Conservation (phyloP, 176 grass and related monocot species). For the Cenchrus purpureus region DNA sequence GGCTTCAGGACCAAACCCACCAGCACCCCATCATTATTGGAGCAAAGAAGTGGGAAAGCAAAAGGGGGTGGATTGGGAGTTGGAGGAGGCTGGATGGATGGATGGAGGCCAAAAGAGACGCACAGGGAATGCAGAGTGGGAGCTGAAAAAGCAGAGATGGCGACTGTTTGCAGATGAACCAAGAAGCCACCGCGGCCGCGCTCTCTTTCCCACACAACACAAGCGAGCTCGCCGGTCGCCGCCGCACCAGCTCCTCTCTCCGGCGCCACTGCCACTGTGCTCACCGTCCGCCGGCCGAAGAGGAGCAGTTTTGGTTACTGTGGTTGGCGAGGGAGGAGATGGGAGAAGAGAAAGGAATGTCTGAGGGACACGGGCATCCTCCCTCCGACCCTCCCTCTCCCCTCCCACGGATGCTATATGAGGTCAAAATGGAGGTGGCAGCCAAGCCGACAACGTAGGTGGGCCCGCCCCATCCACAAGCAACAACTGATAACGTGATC, state of each 20-base stretch:
- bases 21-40: conserved; percentile 47
- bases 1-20: conserved; percentile 50
- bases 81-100: conserved; percentile 13
- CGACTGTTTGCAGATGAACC: conserved; percentile 44
- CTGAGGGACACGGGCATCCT: conserved; percentile 6
- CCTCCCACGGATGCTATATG: conserved; percentile 10
- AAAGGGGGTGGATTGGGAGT: conserved; percentile 35
- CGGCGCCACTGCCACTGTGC: no score
- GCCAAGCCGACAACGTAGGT: conserved; percentile 4
- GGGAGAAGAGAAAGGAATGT: neutral
- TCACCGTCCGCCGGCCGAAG: neutral
- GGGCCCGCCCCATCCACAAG: conserved; percentile 15
- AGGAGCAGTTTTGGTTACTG: neutral
- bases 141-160: conserved; percentile 42
- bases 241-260: neutral
- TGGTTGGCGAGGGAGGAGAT: neutral
- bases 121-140: conserved; percentile 13
- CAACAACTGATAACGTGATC: conserved; percentile 10
- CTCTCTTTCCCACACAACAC: neutral
- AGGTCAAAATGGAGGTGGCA: conserved; percentile 38
- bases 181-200: conserved; percentile 21
- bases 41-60: conserved; percentile 59
- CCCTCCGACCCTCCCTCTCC: no score
- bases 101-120: conserved; percentile 42
- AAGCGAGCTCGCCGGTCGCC: neutral